Base-by-base conservation (phyloP, 352 stramenopile species). In the Globisporangium nagaii region DNA sequence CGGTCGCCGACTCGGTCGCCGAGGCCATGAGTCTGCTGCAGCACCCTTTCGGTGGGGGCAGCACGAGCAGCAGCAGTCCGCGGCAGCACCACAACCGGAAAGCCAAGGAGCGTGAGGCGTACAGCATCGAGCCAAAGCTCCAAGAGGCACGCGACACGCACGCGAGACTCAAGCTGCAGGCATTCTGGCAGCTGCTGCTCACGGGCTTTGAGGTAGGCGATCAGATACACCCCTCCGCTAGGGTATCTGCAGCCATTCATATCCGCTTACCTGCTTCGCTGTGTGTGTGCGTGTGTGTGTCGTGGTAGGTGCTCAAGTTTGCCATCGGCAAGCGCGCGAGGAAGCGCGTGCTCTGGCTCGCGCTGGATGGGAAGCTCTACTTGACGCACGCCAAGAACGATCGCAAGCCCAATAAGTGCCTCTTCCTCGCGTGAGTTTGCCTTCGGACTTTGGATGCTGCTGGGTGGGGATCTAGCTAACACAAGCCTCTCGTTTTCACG, bases 111-210 rank as follows among this genome's bases (percentile, higher is more conserved):
- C 39, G 61, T 2, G 68, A 77, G 17, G 50, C 53, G 2, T 78
- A 70, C 49, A 52, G 31, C 13, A 60, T 70, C 22, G 58, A 78
- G 28, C 56, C 41, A 8, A 52, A 52, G 30, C 43, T 54, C 0
- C 49, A 71, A 27, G 59, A 69, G 12, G 62, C 59, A 13, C 65
- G 66, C 39, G 70, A 81, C 11, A 46, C 48, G 10, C 61, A 68
- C n/a, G 56, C 46, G 0, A 64, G 66, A 1, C 63, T 78, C 20
- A 76, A 76, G 37, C 62, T 82, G 0, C 60, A 75, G n/a, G 74
- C 71, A 3, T 75, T 84, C 40, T 82, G 74, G 74, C 74, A 84
- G 47, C 44, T 84, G 24, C 50, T 84, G 4, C 25, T 80, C 19
- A 84, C 74, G 1, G 74, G 74, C 3, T 84, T 84, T 49, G 74